Evolutionary conservation across 371 early-diverging fungal species (phyloP).

Genomic region (Apophysomyces elegans): DNA sequence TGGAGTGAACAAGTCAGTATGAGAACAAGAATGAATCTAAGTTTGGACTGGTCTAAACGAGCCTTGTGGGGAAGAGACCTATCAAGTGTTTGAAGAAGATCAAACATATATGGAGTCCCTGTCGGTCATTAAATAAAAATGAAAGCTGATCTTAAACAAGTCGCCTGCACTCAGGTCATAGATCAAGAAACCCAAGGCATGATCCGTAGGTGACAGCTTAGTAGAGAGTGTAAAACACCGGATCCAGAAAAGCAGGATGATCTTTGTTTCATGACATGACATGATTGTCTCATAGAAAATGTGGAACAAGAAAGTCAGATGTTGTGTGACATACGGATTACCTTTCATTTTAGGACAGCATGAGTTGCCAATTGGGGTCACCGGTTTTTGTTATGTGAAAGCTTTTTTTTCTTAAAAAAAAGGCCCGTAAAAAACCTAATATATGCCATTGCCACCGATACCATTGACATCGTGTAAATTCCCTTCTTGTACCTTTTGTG

Average conservation of each 20-base stretch:
- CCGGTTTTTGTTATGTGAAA: neutral
- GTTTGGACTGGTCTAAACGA: slow-evolving; percentile 50
- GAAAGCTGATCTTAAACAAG: too few relatives aligned
- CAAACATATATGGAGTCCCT: neutral
- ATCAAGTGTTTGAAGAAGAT: slow-evolving; percentile 20
- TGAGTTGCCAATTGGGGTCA: neutral
- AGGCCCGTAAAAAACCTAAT: neutral
- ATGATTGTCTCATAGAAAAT: neutral
- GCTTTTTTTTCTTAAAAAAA: neutral
- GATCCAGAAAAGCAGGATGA: too few relatives aligned
- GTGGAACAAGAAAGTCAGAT: neutral
- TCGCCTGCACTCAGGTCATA: too few relatives aligned
- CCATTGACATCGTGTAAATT: neutral
- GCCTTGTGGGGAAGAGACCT: slow-evolving; percentile 51
- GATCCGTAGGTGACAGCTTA: too few relatives aligned
- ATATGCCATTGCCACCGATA: slow-evolving; percentile 5
- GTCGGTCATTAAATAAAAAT: too few relatives aligned
- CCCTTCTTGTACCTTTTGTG: slow-evolving; percentile 2
- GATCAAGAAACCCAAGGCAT: too few relatives aligned
- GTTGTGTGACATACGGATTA: neutral
- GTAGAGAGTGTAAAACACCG: too few relatives aligned
- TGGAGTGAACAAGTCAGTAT: slow-evolving; percentile 65
- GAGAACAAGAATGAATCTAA: slow-evolving; percentile 48
- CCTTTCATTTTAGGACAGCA: slow-evolving; percentile 1
- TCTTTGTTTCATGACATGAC: slow-evolving; percentile 1